Evolutionary conservation across 805 yeast genomes (phyloP), one percentile per base, ranked within the genome.

Genomic region (Cyberlindnera sargentensis): DNA sequence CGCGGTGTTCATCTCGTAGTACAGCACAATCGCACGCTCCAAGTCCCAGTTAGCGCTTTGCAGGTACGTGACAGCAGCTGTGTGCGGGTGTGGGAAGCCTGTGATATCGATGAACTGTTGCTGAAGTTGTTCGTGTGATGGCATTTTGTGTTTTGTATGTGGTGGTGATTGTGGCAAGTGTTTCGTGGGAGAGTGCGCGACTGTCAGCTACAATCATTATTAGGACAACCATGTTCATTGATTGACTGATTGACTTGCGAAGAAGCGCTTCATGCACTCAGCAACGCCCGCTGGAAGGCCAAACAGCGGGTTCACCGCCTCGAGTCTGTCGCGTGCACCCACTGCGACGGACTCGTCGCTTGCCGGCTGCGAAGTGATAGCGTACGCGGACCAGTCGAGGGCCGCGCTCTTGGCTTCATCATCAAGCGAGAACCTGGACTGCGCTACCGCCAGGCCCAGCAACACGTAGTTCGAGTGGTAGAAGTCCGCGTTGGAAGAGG

Each of bases 401-500:
- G 30, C 41, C 23, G 30, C 29, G 3, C 8, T 26, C 6, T 31
- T 23, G 9, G 20, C 34, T 8, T 40, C 42, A 10, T 40, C 42
- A 10, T 36, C 34, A 6, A 49, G 29, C 8, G 34, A 25, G 30
- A 47, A 58, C 29, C 41, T 43, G 31, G 48, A 51, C 34, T 58
- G 62, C 1, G 44, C 49, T 9, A 53, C 44, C 4, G 60, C 75
- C 28, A 91, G 65, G 0, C 99, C 99, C 43, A 83, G 65, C 2
- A 90, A 65, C 0, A 81, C 79, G 59, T 93, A 93, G 58, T 90
- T 88, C 2, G 96, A 82, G 57, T 93, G 99, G 62, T 93, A 93
- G 46, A 82, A 83, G 60, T 93, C 99, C 0, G 93, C 80, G 6
- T 62, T 53, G 47, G 74, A 77, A 1, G 87, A 87, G 0, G 98